Conservation (phyloP, 805 yeast genomes). For the Teunomyces funiuensis region DNA sequence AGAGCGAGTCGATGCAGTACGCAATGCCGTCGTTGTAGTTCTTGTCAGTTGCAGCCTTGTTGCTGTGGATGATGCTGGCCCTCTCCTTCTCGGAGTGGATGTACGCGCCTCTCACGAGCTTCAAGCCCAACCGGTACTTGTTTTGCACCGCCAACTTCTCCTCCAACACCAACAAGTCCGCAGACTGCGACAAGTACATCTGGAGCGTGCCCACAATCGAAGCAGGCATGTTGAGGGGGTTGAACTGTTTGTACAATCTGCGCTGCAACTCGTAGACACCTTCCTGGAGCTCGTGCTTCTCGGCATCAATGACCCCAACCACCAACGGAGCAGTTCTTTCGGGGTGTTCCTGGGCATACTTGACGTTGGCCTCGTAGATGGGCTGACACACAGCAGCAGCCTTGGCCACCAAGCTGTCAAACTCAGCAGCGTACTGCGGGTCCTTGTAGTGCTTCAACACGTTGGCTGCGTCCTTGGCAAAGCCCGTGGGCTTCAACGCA, state of each 20-base stretch:
- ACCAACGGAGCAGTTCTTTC: slow-evolving; percentile 69
- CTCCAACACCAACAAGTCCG: slow-evolving; percentile 61
- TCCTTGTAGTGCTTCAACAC: slow-evolving; percentile 61
- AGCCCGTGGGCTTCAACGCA: slow-evolving; percentile 91
- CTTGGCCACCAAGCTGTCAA: slow-evolving; percentile 61
- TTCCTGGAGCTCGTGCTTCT: slow-evolving; percentile 80
- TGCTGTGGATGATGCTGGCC: slow-evolving; percentile 60
- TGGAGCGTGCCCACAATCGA: slow-evolving; percentile 90
- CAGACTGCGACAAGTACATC: slow-evolving; percentile 79
- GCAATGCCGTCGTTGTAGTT: slow-evolving; percentile 73
- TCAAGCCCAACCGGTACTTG: slow-evolving; percentile 75
- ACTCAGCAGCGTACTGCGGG: slow-evolving; percentile 40
- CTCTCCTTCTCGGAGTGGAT: slow-evolving; percentile 85
- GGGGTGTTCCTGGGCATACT: slow-evolving; percentile 53
- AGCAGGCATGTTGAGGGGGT: slow-evolving; percentile 55
- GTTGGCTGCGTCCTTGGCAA: slow-evolving; percentile 72
- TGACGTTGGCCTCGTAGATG: slow-evolving; percentile 51
- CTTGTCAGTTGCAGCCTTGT: slow-evolving; percentile 77
- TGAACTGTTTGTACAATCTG: slow-evolving; percentile 70
- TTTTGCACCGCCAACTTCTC: slow-evolving; percentile 59
- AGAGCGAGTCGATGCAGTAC: slow-evolving; percentile 58
- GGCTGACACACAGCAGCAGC: slow-evolving; percentile 64
- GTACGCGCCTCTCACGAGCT: slow-evolving; percentile 94
- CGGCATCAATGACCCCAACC: slow-evolving; percentile 86
- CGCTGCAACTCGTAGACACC: slow-evolving; percentile 93